Conservation (phyloP, 139 green algal genomes). For the Micractinium conductrix region DNA sequence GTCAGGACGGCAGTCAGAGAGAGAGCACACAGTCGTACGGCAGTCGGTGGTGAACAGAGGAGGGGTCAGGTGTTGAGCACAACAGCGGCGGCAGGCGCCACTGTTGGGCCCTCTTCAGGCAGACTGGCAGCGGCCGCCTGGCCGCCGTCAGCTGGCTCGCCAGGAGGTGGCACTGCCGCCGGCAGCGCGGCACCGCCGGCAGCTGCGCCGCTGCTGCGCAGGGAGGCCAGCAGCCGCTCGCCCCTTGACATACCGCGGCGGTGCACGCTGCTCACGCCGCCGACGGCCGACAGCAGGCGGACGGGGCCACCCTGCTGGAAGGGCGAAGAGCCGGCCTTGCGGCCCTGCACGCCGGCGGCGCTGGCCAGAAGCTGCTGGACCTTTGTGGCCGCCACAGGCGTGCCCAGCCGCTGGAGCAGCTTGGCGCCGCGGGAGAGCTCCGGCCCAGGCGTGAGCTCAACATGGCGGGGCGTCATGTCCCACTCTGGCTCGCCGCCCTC, state of each 20-base stretch:
- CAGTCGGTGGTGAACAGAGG: no score
- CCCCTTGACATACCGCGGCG: neutral
- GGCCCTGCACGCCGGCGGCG: neutral
- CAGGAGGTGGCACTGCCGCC: neutral
- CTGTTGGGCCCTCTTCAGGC: neutral
- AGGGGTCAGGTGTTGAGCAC: neutral
- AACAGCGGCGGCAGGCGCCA: neutral
- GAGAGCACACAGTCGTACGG: no score
- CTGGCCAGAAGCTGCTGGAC: slow-evolving; percentile 7
- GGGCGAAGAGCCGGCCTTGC: neutral
- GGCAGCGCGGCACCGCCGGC: neutral
- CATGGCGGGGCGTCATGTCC: neutral
- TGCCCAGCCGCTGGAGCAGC: slow-evolving; percentile 16
- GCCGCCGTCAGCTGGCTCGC: neutral
- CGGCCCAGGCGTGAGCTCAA: neutral
- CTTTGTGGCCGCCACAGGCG: neutral
- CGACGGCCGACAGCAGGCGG: no score
- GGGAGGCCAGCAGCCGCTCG: slow-evolving; percentile 3
- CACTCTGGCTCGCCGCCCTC: neutral
- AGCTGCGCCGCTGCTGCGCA: neutral
- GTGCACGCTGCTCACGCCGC: neutral
- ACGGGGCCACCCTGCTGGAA: neutral
- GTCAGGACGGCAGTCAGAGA: no score
- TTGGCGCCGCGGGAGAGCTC: slow-evolving; percentile 17
- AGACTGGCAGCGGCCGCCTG: neutral